Percentiles rank a stretch among this genome's conserved stretches.
phyloP scores from a whole-genome alignment of 441 rosid genomes.

The Adansonia madagascariensis region DNA sequence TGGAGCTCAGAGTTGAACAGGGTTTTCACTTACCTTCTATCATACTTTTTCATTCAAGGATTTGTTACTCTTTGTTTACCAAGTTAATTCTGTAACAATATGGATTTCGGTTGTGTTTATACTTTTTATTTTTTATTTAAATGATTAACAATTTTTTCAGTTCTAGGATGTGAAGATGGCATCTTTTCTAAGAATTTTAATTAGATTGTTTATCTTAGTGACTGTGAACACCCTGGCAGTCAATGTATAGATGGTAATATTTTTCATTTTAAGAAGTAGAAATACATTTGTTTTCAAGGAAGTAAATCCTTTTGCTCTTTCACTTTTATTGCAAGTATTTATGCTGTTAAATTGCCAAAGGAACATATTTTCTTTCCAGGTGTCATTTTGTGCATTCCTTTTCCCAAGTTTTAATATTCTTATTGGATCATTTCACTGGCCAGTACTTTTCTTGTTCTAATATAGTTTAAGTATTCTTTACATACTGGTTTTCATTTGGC shows the following conservation, averaged over 20 bases:
- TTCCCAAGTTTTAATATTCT: neutral
- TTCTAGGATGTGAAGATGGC: neutral
- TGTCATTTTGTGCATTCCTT: neutral
- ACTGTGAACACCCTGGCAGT: neutral
- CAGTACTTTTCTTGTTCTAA: neutral
- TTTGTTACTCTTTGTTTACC: conserved; percentile 13
- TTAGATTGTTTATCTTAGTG: neutral
- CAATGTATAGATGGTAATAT: neutral
- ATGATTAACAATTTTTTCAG: conserved; percentile 4
- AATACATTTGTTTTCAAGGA: conserved; percentile 17
- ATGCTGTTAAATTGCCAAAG: neutral
- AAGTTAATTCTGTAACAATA: neutral
- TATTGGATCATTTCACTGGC: neutral
- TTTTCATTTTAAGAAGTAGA: neutral
- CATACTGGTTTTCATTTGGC: neutral
- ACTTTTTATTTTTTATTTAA: conserved; percentile 8
- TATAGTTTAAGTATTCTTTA: neutral
- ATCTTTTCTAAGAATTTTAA: conserved; percentile 7
- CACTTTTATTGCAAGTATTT: neutral
- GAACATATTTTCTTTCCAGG: neutral
- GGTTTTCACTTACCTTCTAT: conserved; percentile 44
- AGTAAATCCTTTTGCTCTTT: neutral
- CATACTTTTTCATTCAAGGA: neutral
- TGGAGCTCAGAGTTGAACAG: conserved; percentile 63
- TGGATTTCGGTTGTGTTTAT: conserved; percentile 10